These are phyloP conservation scores for Gnetum montanum DNA, from an alignment of 75 land plant species.

Conservation along the genomic window DNA sequence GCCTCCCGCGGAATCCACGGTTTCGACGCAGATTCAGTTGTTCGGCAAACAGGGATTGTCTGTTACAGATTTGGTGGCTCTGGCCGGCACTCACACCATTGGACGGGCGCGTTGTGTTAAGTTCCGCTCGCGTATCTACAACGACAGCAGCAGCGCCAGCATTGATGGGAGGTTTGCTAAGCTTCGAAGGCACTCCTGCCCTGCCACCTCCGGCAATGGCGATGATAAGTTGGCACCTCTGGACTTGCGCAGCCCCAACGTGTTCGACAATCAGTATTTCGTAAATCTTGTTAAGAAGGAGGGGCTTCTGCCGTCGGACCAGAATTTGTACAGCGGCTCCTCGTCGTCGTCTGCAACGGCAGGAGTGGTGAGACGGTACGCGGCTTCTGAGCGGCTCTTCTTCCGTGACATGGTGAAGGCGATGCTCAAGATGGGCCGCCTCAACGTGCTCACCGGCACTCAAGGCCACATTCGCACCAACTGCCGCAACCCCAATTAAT, in stretches of 20 bases:
- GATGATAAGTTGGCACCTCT: background rate
- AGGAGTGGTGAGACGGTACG: constrained; percentile 1
- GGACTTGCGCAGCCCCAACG: background rate
- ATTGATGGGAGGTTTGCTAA: constrained; percentile 22
- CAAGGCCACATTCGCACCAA: constrained; percentile 12
- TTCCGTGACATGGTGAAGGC: constrained; percentile 3
- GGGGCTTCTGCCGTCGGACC: constrained; percentile 12
- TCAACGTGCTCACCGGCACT: constrained; percentile 7
- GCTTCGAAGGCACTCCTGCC: constrained; percentile 26
- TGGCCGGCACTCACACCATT: constrained; percentile 13
- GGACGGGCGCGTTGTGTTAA: background rate
- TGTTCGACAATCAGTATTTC: constrained; percentile 23
- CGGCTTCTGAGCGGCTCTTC: constrained; percentile 4
- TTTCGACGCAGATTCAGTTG: background rate
- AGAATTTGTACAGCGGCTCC: background rate
- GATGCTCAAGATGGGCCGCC: constrained; percentile 18
- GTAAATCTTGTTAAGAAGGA: background rate
- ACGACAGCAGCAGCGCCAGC: background rate
- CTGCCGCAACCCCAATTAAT: constrained; percentile 7
- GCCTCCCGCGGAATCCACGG: constrained; percentile 8
- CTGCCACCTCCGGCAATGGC: constrained; percentile 16
- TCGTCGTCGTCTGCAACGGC: constrained; percentile 4
- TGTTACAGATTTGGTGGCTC: background rate
- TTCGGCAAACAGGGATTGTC: background rate
- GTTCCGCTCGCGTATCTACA: background rate